Evolutionary conservation across 2,329 filamentous ascomycete genomes (phyloP).

Genomic region (Xylariaceae sp.): DNA sequence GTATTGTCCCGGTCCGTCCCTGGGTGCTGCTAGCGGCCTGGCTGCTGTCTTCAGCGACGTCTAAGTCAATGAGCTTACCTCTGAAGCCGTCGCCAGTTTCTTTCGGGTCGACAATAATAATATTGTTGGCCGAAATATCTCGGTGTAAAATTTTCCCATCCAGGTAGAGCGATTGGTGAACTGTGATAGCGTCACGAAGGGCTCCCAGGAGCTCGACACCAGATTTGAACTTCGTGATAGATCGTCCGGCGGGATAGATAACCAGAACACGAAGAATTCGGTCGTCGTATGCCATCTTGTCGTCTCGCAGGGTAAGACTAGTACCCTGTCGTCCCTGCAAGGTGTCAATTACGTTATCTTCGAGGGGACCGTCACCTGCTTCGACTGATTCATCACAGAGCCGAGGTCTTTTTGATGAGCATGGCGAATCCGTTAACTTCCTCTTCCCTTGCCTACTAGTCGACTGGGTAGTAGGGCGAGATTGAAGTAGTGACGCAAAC

Average conservation of each 20-base stretch:
- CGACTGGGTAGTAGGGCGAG: no score
- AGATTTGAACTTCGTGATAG: background rate
- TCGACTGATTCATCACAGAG: background rate
- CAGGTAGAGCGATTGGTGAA: constrained; percentile 15
- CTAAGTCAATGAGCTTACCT: constrained; percentile 18
- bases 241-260: background rate
- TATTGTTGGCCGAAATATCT: constrained; percentile 17
- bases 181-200: constrained; percentile 14
- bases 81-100: constrained; percentile 6
- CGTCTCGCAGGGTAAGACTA: background rate
- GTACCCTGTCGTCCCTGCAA: background rate
- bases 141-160: constrained; percentile 15
- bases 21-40: no score
- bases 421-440: background rate
- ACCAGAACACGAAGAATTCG: background rate
- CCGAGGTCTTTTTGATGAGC: no score
- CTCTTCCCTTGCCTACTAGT: background rate
- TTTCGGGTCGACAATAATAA: constrained; percentile 9
- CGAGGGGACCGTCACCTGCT: background rate
- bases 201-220: constrained; percentile 9
- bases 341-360: background rate
- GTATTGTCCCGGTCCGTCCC: constrained; percentile 14
- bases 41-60: constrained; percentile 11
- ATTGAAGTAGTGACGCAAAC: no score
- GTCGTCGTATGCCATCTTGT: background rate